Evolutionary conservation across 768 basidiomycete genomes (phyloP).

Genomic region (Collybia sordida): DNA sequence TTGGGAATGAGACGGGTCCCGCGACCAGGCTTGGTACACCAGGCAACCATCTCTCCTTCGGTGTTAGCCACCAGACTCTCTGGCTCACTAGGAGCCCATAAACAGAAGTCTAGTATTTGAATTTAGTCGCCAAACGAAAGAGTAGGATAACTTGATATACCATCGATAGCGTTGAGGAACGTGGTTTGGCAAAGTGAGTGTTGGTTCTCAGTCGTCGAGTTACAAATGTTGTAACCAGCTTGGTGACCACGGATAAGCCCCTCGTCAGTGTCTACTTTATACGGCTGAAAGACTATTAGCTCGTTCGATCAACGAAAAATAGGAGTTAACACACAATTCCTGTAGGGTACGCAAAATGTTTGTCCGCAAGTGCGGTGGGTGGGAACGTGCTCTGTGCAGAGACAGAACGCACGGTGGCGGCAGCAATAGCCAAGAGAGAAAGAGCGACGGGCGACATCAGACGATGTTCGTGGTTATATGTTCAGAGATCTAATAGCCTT

Average conservation of each 20-base stretch:
- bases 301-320: not conserved
- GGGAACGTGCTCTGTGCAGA: slow-evolving; percentile 29
- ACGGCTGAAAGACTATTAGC: slow-evolving; percentile 22
- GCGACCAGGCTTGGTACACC: slow-evolving; percentile 60
- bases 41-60: slow-evolving; percentile 64
- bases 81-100: slow-evolving; percentile 50
- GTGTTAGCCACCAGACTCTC: slow-evolving; percentile 53
- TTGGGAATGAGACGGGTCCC: slow-evolving; percentile 65
- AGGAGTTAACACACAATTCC: slow-evolving; percentile 35
- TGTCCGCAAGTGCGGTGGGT: slow-evolving; percentile 39
- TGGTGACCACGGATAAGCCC: slow-evolving; percentile 40
- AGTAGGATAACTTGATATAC: slow-evolving; percentile 26
- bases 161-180: slow-evolving; percentile 53
- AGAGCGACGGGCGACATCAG: slow-evolving; percentile 1
- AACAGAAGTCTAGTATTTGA: slow-evolving; percentile 65
- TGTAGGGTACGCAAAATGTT: slow-evolving; percentile 39
- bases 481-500: too few species aligned
- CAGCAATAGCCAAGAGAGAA: not conserved
- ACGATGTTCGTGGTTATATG: too few species aligned
- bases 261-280: slow-evolving; percentile 36
- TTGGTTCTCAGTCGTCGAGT: slow-evolving; percentile 62
- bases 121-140: not conserved
- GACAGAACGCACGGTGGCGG: not conserved
- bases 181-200: slow-evolving; percentile 64
- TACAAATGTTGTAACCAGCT: slow-evolving; percentile 66